A percentile compares a stretch with the other conserved stretches of the same genome.
Evolutionary conservation across 176 grass and related monocot species (phyloP).

Genomic region (Alloteropsis semialata): DNA sequence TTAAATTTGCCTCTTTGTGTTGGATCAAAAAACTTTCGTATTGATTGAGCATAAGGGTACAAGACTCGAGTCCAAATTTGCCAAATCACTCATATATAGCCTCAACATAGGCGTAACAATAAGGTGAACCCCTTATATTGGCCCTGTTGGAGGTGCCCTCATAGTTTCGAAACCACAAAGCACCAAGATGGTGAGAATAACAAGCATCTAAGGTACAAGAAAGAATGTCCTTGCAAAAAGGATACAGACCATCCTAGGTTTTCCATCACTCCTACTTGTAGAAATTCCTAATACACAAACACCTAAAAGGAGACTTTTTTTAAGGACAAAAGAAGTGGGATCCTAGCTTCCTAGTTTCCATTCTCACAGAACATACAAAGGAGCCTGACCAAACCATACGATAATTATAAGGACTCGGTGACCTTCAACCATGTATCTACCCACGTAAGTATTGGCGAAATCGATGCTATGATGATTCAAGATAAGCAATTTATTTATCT

Average conservation of each 20-base stretch:
- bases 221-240: not conserved
- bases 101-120: too few relatives aligned
- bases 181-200: not conserved
- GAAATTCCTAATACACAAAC: not conserved
- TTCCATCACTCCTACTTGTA: not conserved
- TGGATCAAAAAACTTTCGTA: not conserved
- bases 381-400: not conserved
- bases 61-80: not conserved
- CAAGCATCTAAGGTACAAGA: not conserved
- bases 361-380: not conserved
- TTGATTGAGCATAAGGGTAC: not conserved
- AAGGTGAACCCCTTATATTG: not conserved
- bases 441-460: not conserved
- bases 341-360: not conserved
- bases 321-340: not conserved
- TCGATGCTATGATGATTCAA: not conserved
- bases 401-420: too few relatives aligned
- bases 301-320: not conserved
- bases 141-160: too few relatives aligned
- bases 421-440: not conserved
- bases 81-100: not conserved
- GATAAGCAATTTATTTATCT: not conserved
- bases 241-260: not conserved
- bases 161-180: constrained; percentile 4
- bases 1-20: not conserved